A percentile compares a stretch with the other conserved stretches of the same genome.
These are phyloP conservation scores for Chlamydomonas reinhardtii DNA, from an alignment of 163 green algal species.

Conservation along the genomic window DNA sequence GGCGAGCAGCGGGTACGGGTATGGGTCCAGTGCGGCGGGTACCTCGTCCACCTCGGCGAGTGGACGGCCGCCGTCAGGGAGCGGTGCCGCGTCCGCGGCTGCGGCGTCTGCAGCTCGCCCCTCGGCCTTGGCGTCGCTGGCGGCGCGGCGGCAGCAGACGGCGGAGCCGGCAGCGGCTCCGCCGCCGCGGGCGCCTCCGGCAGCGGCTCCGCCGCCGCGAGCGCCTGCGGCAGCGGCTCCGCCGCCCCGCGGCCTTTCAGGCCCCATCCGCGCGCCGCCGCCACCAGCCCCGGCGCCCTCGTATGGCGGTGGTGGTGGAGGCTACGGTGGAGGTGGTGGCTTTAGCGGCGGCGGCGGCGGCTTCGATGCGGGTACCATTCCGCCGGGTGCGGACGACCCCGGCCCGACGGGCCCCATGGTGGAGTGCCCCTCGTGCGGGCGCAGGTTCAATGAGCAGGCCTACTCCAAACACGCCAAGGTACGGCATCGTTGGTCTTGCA, in stretches of 20 bases:
- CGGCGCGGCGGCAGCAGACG: slow-evolving; percentile 2
- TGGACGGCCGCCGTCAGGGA: neutral
- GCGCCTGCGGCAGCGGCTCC: neutral
- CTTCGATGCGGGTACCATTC: neutral
- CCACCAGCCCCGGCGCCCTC: neutral
- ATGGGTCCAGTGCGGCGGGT: neutral
- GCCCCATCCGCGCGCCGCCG: neutral
- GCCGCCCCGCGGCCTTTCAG: neutral
- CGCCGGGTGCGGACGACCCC: neutral
- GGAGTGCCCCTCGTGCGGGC: slow-evolving; percentile 64
- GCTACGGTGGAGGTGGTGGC: neutral
- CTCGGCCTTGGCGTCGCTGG: slow-evolving; percentile 28
- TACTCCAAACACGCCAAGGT: slow-evolving; percentile 68
- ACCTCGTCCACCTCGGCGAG: neutral
- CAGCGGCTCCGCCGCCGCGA: neutral
- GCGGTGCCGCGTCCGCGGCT: neutral
- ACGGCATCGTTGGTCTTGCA: neutral
- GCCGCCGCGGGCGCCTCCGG: neutral
- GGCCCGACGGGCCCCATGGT: slow-evolving; percentile 30
- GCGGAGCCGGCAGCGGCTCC: neutral
- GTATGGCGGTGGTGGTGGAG: neutral
- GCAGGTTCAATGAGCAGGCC: slow-evolving; percentile 68
- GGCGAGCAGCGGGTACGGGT: neutral
- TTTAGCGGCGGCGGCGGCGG: slow-evolving; percentile 7
- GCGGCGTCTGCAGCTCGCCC: neutral